Conservation (phyloP, 352 stramenopile species). For the Phytophthora megakarya region DNA sequence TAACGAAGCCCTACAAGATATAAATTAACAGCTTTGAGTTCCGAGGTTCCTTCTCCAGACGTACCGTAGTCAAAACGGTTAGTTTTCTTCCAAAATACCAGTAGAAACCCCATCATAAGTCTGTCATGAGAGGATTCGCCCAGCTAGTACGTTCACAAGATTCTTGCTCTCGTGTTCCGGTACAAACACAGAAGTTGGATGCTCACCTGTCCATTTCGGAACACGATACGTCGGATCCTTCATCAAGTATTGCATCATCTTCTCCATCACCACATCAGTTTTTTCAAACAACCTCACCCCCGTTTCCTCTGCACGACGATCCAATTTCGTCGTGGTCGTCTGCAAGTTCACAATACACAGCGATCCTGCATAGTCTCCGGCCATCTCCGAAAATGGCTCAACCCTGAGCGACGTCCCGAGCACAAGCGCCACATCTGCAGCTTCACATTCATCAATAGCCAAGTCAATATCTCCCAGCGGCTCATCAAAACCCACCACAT, state of each 20-base stretch:
- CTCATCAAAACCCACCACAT: slow-evolving; percentile 85
- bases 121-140: slow-evolving; percentile 48
- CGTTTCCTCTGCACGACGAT: slow-evolving; percentile 65
- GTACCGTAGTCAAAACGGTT: not conserved
- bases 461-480: slow-evolving; percentile 78
- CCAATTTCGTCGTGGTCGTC: slow-evolving; percentile 70
- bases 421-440: slow-evolving; percentile 74
- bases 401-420: slow-evolving; percentile 78
- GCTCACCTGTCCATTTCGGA: slow-evolving; percentile 59
- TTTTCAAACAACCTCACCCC: slow-evolving; percentile 74
- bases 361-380: slow-evolving; percentile 70
- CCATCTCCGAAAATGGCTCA: slow-evolving; percentile 84
- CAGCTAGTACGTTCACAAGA: slow-evolving; percentile 82
- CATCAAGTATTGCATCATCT: slow-evolving; percentile 71
- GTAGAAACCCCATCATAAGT: not conserved
- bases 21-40: slow-evolving; percentile 28
- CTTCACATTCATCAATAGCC: slow-evolving; percentile 82
- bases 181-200: slow-evolving; percentile 65
- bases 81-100: not conserved
- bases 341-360: slow-evolving; percentile 82
- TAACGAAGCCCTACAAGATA: slow-evolving; percentile 11
- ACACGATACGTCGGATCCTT: slow-evolving; percentile 60
- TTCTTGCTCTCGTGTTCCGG: slow-evolving; percentile 76
- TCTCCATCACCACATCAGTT: slow-evolving; percentile 79
- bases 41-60: not conserved